Percentiles rank a stretch among this genome's conserved stretches.
Conservation (phyloP, 106 monocot genomes). For the Phalaenopsis aphrodite region DNA sequence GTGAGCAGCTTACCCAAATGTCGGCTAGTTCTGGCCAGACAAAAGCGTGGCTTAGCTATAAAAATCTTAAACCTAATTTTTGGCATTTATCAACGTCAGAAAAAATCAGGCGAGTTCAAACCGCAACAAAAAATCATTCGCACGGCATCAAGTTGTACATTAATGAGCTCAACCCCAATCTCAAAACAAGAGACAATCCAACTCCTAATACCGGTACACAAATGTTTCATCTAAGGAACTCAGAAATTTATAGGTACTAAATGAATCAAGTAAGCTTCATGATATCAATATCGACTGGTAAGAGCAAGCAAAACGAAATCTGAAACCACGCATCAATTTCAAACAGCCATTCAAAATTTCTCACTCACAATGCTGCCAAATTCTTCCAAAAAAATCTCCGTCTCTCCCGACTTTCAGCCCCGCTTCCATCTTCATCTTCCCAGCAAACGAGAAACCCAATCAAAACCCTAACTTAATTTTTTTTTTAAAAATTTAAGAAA, state of each 20-base stretch:
- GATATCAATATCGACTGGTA: background rate
- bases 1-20: background rate
- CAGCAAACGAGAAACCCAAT: background rate
- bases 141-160: too few relatives aligned
- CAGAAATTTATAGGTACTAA: background rate
- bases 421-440: background rate
- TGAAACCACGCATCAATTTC: background rate
- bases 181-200: background rate
- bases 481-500: too few relatives aligned
- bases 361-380: background rate
- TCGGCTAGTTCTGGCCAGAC: background rate
- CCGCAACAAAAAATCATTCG: too few relatives aligned
- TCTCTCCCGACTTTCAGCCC: background rate
- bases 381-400: background rate
- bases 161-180: background rate
- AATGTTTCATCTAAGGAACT: background rate
- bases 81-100: background rate
- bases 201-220: background rate
- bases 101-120: background rate
- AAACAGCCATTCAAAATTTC: background rate
- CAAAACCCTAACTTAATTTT: too few relatives aligned
- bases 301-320: background rate
- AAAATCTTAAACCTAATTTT: background rate
- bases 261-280: background rate
- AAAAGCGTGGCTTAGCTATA: background rate